phyloP scores from a whole-genome alignment of 1,284 basidiomycete species.

The Irpex sp. region DNA sequence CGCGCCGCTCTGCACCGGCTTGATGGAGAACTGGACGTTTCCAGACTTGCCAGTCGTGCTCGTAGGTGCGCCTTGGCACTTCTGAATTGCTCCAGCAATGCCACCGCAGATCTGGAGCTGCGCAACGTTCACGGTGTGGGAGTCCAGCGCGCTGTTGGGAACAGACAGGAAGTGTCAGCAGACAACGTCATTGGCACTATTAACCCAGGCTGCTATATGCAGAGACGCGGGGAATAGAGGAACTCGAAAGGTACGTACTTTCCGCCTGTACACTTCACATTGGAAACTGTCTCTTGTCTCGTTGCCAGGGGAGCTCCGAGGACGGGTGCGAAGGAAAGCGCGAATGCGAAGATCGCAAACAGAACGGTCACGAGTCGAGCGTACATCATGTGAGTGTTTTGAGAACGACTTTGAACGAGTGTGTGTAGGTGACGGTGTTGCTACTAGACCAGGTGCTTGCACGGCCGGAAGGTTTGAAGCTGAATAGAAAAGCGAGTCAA shows the following conservation, averaged over 20 bases:
- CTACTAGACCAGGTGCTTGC: too few relatives aligned
- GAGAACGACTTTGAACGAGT: neutral
- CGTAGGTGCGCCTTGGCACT: slow-evolving; percentile 29
- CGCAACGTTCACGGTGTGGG: slow-evolving; percentile 30
- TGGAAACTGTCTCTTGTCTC: slow-evolving; percentile 23
- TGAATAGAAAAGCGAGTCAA: neutral
- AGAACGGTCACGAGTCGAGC: neutral
- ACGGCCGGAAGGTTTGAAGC: too few relatives aligned
- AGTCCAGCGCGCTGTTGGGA: slow-evolving; percentile 24
- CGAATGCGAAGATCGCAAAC: neutral
- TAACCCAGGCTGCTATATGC: too few relatives aligned
- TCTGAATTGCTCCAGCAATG: slow-evolving; percentile 29
- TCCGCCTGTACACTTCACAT: slow-evolving; percentile 19
- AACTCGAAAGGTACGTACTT: slow-evolving; percentile 10
- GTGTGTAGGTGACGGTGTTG: too few relatives aligned
- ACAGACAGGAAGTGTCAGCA: neutral
- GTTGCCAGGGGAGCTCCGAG: slow-evolving; percentile 22
- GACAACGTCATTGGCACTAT: neutral
- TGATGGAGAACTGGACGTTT: slow-evolving; percentile 27
- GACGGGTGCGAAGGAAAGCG: slow-evolving; percentile 13
- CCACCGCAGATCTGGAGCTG: slow-evolving; percentile 30
- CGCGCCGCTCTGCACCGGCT: slow-evolving; percentile 24
- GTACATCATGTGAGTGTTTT: neutral
- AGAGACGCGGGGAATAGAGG: neutral
- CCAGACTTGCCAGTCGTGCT: slow-evolving; percentile 25